Base-by-base conservation (phyloP, 2,329 filamentous ascomycete species). In the Cercospora sesami region DNA sequence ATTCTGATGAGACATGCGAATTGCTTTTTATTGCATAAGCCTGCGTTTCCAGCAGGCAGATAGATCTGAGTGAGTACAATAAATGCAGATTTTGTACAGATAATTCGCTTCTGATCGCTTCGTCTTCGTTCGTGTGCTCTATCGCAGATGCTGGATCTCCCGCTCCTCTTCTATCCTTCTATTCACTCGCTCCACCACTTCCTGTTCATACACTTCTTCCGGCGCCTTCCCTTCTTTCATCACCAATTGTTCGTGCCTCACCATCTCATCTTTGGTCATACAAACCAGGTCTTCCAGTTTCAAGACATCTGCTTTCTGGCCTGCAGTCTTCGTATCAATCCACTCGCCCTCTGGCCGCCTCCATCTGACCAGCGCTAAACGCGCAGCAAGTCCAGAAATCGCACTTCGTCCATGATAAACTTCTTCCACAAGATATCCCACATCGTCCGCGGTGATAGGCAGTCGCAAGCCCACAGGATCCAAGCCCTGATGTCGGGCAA, bases 201-300 rank as follows among this genome's bases (percentile, higher is more conserved):
- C 86, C 16, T 80, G 76, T 74, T 90, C 88, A 76, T 97, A 99
- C 28, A 97, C 70, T 1, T 94, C 90, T 71, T 91, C 90, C 0
- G 87, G 83, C 8, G 77, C 80, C 80, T 89, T 91, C 1, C 85
- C 86, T 0, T 87, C 91, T 74, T 87, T 89, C 55, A 98, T 82
- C 1, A 98, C 85, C 75, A 92, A 84, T 78, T 89, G 91, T 77
- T 96, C 92, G 79, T 99, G 95, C 67, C 86, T 85, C 16, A 85
- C 81, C 3, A 91, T 92, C 79, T 97, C 94, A 69, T 97, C 94
- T 78, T 94, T 96, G 0, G 94, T 97, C 92, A 97, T 92, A 74
- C 91, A 91, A 0, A 97, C 93, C 68, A 97, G 77, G 57, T 96
- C 90, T 28, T 86, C 84, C 73, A 94, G 80, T 33, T 84, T 80